Evolutionary conservation across 257 asterid genomes (phyloP).

Genomic region (Nicotiana attenuata): DNA sequence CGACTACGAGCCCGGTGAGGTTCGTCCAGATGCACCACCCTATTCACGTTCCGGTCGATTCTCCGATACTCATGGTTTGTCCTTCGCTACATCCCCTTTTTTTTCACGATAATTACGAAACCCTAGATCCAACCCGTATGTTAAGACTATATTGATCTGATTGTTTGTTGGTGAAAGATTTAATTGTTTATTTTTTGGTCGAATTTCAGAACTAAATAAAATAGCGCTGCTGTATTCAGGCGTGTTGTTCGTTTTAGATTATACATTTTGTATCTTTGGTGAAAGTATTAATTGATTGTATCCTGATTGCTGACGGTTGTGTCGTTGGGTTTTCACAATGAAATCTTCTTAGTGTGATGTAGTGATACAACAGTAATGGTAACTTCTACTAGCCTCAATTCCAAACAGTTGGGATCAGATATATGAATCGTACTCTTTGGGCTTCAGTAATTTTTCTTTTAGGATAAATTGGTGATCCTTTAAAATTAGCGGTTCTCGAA

Average conservation of each 20-base stretch:
- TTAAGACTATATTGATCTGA: neutral
- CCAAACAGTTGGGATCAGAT: neutral
- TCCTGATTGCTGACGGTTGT: neutral
- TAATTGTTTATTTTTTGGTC: neutral
- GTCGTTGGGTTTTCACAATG: neutral
- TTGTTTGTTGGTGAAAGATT: neutral
- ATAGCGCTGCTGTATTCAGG: neutral
- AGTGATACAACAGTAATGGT: neutral
- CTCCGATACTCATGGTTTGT: slow-evolving; percentile 50
- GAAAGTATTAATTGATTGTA: neutral
- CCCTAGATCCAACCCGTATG: neutral
- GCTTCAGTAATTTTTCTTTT: neutral
- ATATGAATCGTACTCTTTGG: neutral
- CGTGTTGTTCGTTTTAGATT: neutral
- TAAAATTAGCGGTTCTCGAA: neutral
- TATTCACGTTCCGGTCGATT: slow-evolving; percentile 62
- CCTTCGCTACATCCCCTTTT: neutral
- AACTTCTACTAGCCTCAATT: neutral
- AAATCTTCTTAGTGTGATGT: neutral
- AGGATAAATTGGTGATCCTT: neutral
- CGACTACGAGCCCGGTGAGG: slow-evolving; percentile 96
- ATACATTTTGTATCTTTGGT: neutral
- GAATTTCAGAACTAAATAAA: neutral
- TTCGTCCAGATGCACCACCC: slow-evolving; percentile 71
- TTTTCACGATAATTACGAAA: neutral